phyloP scores from a whole-genome alignment of 441 rosid species.

The Dalechampia spathulata region DNA sequence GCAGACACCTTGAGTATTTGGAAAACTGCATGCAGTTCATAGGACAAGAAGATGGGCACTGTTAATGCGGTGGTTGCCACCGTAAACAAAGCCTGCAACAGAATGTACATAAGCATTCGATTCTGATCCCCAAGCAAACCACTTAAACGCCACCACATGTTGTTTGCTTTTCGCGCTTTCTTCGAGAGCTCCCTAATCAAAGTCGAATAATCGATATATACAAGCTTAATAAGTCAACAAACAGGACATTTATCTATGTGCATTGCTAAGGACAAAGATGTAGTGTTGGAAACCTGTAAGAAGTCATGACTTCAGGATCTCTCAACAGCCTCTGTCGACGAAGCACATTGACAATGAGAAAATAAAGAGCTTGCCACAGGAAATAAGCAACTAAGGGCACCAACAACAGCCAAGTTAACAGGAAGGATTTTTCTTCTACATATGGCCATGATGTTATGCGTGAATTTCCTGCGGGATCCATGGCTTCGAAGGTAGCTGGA shows the following conservation, averaged over 20 bases:
- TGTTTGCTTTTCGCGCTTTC: constrained; percentile 87
- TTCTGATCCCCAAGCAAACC: constrained; percentile 83
- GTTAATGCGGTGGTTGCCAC: constrained; percentile 92
- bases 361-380: constrained; percentile 88
- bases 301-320: constrained; percentile 99
- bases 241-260: not conserved
- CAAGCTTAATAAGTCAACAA: not conserved
- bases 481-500: constrained; percentile 80
- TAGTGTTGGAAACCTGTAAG: constrained; percentile 53
- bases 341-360: constrained; percentile 80
- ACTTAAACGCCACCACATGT: constrained; percentile 74
- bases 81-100: constrained; percentile 68
- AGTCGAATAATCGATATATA: not conserved
- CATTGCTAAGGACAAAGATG: not conserved
- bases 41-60: constrained; percentile 82
- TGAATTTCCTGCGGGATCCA: constrained; percentile 76
- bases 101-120: constrained; percentile 69
- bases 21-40: constrained; percentile 55
- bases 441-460: constrained; percentile 78
- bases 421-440: constrained; percentile 68
- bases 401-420: constrained; percentile 79
- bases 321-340: constrained; percentile 83
- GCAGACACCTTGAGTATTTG: constrained; percentile 87
- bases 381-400: constrained; percentile 78
- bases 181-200: constrained; percentile 68